These are phyloP conservation scores for Capronia americana DNA, from an alignment of 2,329 filamentous ascomycete genomes.

Conservation along the genomic window DNA sequence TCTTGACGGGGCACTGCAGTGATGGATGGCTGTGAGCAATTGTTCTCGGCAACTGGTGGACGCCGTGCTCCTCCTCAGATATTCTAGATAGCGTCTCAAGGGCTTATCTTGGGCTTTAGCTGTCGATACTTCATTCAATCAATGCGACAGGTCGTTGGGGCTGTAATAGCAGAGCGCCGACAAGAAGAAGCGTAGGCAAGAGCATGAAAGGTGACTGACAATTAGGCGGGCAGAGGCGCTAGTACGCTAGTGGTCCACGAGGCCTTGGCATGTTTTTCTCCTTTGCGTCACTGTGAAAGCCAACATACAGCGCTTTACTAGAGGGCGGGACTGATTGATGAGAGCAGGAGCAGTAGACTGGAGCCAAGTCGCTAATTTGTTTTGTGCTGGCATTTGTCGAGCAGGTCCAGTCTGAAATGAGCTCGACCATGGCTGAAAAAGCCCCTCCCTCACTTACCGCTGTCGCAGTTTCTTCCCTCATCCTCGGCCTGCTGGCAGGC, in stretches of 20 bases:
- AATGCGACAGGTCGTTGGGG: too few species aligned
- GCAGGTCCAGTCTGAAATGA: background rate
- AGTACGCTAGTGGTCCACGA: background rate
- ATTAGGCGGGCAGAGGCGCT: background rate
- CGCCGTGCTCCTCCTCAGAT: too few species aligned
- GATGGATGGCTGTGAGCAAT: too few species aligned
- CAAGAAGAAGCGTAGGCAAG: too few species aligned
- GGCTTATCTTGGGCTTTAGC: too few species aligned
- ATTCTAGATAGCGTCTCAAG: too few species aligned
- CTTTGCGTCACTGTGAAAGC: background rate
- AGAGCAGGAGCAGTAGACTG: constrained; percentile 3
- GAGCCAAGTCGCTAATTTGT: background rate
- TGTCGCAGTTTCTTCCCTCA: constrained; percentile 37
- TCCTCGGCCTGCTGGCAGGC: constrained; percentile 72
- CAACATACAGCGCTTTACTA: background rate
- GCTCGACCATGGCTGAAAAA: constrained; percentile 37
- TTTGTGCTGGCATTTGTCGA: background rate
- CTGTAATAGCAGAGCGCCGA: too few species aligned
- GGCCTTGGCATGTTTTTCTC: constrained; percentile 18
- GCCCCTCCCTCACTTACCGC: constrained; percentile 36
- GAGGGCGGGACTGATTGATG: background rate
- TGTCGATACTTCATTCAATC: too few species aligned
- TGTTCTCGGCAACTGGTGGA: too few species aligned
- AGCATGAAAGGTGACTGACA: too few species aligned
- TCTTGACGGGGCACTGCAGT: background rate